Base-by-base conservation (phyloP, 1,284 basidiomycete genomes). In the Papiliotrema nemorosa region DNA sequence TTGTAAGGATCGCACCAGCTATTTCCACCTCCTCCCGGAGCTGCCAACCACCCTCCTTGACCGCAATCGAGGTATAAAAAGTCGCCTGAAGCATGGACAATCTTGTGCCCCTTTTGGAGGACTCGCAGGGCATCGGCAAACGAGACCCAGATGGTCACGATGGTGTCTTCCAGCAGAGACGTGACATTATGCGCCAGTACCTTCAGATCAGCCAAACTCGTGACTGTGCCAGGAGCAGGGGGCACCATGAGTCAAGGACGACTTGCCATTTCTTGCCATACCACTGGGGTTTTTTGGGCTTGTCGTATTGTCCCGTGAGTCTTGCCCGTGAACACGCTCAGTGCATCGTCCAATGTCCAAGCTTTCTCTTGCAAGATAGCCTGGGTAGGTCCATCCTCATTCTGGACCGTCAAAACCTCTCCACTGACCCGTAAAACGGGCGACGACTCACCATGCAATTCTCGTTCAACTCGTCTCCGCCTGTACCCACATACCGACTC, bases 381-480 rank as follows among this genome's bases (percentile, higher is more conserved):
- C 60, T 82, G 80, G 0, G 86, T 87, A 53, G 78, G 71, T 5
- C 72, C 60, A 66, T 90, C 87, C 25, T 81, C 67, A 0, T 44
- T 38, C 60, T 59, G 35, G n/a, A n/a, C 3, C 55, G 64, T 39
- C 22, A n/a, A n/a, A n/a, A n/a, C n/a, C n/a, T n/a, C n/a, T n/a
- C n/a, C n/a, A n/a, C n/a, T n/a, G n/a, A n/a, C n/a, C n/a, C n/a
- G n/a, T n/a, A n/a, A n/a, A n/a, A n/a, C n/a, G n/a, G n/a, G n/a
- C n/a, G n/a, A 26, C 7, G 4, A 53, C 61, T 37, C 38, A 75
- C 73, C 66, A 87, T 90, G 72, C 87, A 90, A 37, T 78, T 77
- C 9, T 69, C 64, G 64, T 90, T 90, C 55, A 91, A 69, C 71
- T 92, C 89, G 66, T 92, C 90, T 0, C 89, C 89, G 2, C 90